Percentiles rank a stretch among this genome's conserved stretches.
Conservation (phyloP, 345 rosid species). For the Turnera subulata region DNA sequence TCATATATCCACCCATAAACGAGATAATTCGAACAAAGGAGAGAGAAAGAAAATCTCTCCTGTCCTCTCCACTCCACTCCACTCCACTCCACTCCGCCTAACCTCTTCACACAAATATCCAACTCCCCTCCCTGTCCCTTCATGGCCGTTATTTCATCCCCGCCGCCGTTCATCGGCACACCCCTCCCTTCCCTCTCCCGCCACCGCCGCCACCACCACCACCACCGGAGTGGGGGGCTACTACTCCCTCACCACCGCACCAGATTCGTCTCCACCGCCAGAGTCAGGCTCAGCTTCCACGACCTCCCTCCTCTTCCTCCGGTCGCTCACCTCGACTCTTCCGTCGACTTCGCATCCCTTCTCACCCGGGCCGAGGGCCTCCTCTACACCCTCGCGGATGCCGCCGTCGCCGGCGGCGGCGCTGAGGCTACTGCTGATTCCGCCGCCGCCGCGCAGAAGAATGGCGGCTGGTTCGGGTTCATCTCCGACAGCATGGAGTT, state of each 20-base stretch:
- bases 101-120: constrained; percentile 20
- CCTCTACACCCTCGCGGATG: constrained; percentile 79
- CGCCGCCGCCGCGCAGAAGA: constrained; percentile 54
- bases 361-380: constrained; percentile 63
- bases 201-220: constrained; percentile 35
- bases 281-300: constrained; percentile 60
- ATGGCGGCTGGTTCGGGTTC: constrained; percentile 89
- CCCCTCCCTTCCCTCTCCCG: constrained; percentile 45
- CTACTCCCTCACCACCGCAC: constrained; percentile 41
- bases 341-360: constrained; percentile 45
- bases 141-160: constrained; percentile 93
- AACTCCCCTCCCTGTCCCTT: constrained; percentile 5
- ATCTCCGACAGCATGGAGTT: constrained; percentile 85
- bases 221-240: no score
- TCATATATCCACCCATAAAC: neutral
- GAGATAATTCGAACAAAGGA: neutral
- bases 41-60: neutral
- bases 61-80: constrained; percentile 8
- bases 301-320: constrained; percentile 84
- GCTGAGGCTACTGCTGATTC: constrained; percentile 41
- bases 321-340: constrained; percentile 38
- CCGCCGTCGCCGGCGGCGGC: constrained; percentile 51
- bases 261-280: constrained; percentile 48
- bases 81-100: constrained; percentile 15
- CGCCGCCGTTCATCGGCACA: constrained; percentile 63